A percentile compares a stretch with the other conserved stretches of the same genome.
Evolutionary conservation across 768 basidiomycete genomes (phyloP).

Genomic region (Trametes cinnabarina): DNA sequence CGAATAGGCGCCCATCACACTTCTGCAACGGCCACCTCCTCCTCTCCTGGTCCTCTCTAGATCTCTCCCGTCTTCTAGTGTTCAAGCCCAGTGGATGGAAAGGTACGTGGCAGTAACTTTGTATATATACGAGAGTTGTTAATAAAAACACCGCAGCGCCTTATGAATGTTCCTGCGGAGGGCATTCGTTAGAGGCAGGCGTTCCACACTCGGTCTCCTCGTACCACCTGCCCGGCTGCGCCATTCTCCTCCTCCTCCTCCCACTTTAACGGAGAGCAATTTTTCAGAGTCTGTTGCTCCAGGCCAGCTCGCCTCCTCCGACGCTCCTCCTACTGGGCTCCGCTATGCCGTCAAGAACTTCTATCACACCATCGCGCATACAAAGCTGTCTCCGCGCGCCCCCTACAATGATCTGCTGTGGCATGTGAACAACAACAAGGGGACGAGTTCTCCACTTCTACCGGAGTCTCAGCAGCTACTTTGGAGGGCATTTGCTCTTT

Average conservation of each 20-base stretch:
- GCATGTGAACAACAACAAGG: neutral
- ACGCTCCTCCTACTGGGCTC: too few species aligned
- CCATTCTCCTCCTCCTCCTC: neutral
- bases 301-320: too few species aligned
- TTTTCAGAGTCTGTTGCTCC: neutral
- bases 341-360: neutral
- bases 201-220: conserved; percentile 39
- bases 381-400: neutral
- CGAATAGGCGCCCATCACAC: neutral
- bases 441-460: too few species aligned
- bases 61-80: neutral
- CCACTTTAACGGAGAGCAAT: neutral
- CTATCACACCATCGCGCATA: neutral
- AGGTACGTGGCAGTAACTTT: neutral
- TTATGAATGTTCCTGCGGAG: conserved; percentile 67
- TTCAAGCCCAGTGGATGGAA: conserved; percentile 3
- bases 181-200: conserved; percentile 24
- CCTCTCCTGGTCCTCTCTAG: conserved; percentile 5
- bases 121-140: neutral
- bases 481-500: neutral
- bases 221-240: conserved; percentile 6
- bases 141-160: conserved; percentile 20
- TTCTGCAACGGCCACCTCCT: neutral
- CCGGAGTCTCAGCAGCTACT: too few species aligned
- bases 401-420: neutral